Conservation (phyloP, 805 yeast genomes). For the Yamadazyma endophytica region DNA sequence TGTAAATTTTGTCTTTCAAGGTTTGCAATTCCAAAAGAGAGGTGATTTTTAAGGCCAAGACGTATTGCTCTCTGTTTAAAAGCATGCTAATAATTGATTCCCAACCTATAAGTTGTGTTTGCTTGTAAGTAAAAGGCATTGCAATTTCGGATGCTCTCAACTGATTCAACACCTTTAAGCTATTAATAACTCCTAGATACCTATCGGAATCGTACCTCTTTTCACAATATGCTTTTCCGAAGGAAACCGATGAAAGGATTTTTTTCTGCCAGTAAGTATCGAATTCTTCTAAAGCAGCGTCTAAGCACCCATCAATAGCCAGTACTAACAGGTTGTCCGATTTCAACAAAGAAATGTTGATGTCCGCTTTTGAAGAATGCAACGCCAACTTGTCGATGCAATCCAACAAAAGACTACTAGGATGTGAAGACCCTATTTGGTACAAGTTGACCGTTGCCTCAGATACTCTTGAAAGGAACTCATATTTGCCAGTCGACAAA, state of each 20-base stretch:
- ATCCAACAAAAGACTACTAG: constrained; percentile 79
- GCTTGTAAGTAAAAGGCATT: constrained; percentile 57
- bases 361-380: constrained; percentile 78
- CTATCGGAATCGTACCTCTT: constrained; percentile 50
- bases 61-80: constrained; percentile 54
- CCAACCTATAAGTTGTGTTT: constrained; percentile 51
- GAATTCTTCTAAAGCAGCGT: constrained; percentile 75
- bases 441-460: constrained; percentile 57
- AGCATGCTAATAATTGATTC: constrained; percentile 53
- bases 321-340: constrained; percentile 38
- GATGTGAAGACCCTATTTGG: constrained; percentile 77
- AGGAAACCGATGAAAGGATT: constrained; percentile 73
- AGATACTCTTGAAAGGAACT: constrained; percentile 62
- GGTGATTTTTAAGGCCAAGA: constrained; percentile 60
- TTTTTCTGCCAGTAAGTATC: constrained; percentile 77
- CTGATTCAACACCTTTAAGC: constrained; percentile 64
- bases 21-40: constrained; percentile 43
- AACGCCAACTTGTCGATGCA: constrained; percentile 57
- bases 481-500: constrained; percentile 53
- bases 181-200: constrained; percentile 60
- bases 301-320: constrained; percentile 70
- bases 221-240: constrained; percentile 69
- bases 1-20: constrained; percentile 42
- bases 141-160: constrained; percentile 65
- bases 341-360: constrained; percentile 55